Evolutionary conservation across 352 stramenopile genomes (phyloP), one percentile per base, ranked within the genome.

Genomic region (Globisporangium viniferum): DNA sequence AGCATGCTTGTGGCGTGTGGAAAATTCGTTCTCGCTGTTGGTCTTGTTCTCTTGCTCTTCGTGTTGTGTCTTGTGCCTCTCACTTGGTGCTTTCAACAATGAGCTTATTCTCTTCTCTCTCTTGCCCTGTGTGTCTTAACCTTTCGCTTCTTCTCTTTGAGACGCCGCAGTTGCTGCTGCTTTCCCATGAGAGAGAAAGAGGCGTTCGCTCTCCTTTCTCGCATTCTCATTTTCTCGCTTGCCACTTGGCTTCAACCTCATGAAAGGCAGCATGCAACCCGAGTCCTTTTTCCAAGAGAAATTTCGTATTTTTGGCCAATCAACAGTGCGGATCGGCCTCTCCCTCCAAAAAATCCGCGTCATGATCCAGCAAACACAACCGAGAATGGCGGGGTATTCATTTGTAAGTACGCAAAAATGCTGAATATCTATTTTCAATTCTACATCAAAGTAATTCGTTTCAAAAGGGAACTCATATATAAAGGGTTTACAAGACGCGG

Each of bases 1-100:
- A 69, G 63, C 63, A 69, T 64, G 31, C 31, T 27, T 61, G 55
- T n/a, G 55, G 5, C 53, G 24, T 24, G 53, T 57, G 51, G 12
- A 3, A 29, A n/a, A 9, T 9, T 55, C 49, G 15, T 56, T n/a
- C 22, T 55, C 29, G 48, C n/a, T 55, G n/a, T 12, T 0, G 48
- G 4, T 29, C 44, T 51, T 22, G 15, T 18, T 56, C 49, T 29
- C n/a, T 31, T 29, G 44, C 18, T 56, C 49, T 6, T 59, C 53
- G 39, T 59, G 15, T 41, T 3, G 3, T 33, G 31, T 59, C 53
- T 59, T 39, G 53, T n/a, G 20, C 5, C 49, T 56, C 8, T n/a
- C 22, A 22, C n/a, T 10, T 59, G 53, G 53, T 33, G 27, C 39
- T 22, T 59, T 59, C 27, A n/a, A 35, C 14, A 59, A 59, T 59